A percentile compares a stretch with the other conserved stretches of the same genome.
Conservation (phyloP, 140 eudicot species). For the Anethum foeniculum region DNA sequence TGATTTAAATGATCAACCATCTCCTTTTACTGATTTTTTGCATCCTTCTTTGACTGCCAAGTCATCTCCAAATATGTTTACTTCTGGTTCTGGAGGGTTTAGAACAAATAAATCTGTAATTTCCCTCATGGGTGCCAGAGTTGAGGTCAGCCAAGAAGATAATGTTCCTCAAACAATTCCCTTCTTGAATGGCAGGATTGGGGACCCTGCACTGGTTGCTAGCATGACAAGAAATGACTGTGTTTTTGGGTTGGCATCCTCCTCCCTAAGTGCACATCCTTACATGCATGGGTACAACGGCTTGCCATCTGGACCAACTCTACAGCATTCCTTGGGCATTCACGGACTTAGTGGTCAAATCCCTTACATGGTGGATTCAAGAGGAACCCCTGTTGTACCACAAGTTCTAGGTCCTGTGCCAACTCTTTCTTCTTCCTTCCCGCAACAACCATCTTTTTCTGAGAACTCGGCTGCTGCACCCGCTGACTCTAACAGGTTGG, state of each 20-base stretch:
- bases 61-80: slow-evolving; percentile 29
- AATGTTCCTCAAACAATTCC: slow-evolving; percentile 23
- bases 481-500: slow-evolving; percentile 39
- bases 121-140: slow-evolving; percentile 65
- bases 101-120: slow-evolving; percentile 45
- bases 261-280: slow-evolving; percentile 24
- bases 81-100: slow-evolving; percentile 20
- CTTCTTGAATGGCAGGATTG: slow-evolving; percentile 24
- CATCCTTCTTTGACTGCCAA: slow-evolving; percentile 30
- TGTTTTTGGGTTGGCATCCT: slow-evolving; percentile 36
- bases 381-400: slow-evolving; percentile 40
- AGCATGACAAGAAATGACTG: slow-evolving; percentile 43
- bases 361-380: slow-evolving; percentile 57
- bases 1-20: slow-evolving; percentile 60
- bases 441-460: slow-evolving; percentile 50
- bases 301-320: slow-evolving; percentile 33
- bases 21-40: slow-evolving; percentile 27
- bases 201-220: slow-evolving; percentile 40
- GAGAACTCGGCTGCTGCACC: slow-evolving; percentile 41
- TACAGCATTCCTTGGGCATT: slow-evolving; percentile 31
- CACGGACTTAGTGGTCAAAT: slow-evolving; percentile 27
- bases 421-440: slow-evolving; percentile 28
- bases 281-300: slow-evolving; percentile 45
- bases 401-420: slow-evolving; percentile 37
- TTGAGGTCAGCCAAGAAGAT: slow-evolving; percentile 43